These are phyloP conservation scores for Endothia cerciana DNA, from an alignment of 2,329 filamentous ascomycete species.

Conservation along the genomic window DNA sequence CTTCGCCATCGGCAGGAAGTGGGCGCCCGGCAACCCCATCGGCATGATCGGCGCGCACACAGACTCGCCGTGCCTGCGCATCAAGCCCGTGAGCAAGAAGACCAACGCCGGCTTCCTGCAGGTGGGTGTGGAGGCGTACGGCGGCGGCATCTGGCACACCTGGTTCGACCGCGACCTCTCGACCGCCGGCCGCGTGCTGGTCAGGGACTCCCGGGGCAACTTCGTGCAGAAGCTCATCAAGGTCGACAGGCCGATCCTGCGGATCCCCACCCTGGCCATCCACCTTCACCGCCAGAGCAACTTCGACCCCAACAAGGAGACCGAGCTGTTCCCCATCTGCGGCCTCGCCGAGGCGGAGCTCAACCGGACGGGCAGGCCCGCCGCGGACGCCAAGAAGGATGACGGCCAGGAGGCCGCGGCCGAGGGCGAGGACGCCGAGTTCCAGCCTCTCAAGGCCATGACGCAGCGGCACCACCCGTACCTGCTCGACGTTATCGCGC, in stretches of 20 bases:
- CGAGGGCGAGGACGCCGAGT: conserved; percentile 56
- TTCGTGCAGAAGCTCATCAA: conserved; percentile 87
- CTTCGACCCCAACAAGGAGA: conserved; percentile 97
- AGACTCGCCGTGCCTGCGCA: conserved; percentile 86
- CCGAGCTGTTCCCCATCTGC: conserved; percentile 90
- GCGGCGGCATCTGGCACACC: conserved; percentile 95
- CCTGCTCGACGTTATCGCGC: conserved; percentile 82
- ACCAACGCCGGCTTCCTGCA: conserved; percentile 85
- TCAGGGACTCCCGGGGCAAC: conserved; percentile 71
- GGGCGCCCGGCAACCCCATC: conserved; percentile 88
- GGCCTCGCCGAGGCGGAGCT: conserved; percentile 87
- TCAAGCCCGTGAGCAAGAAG: conserved; percentile 96
- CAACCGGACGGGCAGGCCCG: conserved; percentile 68
- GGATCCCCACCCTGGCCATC: conserved; percentile 92
- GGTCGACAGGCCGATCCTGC: conserved; percentile 85
- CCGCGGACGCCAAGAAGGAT: conserved; percentile 46
- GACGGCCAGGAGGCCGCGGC: conserved; percentile 36
- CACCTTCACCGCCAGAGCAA: conserved; percentile 85
- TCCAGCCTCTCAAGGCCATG: conserved; percentile 76
- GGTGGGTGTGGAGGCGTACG: conserved; percentile 95
- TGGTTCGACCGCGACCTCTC: conserved; percentile 97
- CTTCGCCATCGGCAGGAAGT: conserved; percentile 88
- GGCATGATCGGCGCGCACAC: conserved; percentile 96
- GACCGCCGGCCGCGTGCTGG: conserved; percentile 86
- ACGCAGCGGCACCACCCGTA: conserved; percentile 86